Percentiles rank a stretch among this genome's conserved stretches.
These are phyloP conservation scores for Daedaleopsis sinensis DNA, from an alignment of 768 basidiomycete species.

Conservation along the genomic window DNA sequence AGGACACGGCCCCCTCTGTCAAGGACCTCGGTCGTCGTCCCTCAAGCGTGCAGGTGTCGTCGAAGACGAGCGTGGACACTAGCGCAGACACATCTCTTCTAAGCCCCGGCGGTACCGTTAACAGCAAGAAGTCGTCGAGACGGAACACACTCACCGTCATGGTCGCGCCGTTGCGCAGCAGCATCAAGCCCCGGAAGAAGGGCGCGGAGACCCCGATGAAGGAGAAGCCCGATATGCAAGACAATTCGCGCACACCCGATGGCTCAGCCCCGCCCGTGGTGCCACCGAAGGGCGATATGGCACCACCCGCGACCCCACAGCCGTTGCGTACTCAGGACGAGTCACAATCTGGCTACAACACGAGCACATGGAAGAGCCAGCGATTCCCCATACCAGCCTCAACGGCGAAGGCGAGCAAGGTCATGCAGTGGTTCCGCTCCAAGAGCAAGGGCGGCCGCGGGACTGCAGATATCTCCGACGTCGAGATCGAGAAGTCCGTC, in stretches of 20 bases:
- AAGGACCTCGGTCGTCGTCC: slow-evolving; percentile 30
- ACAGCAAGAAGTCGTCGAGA: slow-evolving; percentile 57
- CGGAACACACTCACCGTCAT: slow-evolving; percentile 88
- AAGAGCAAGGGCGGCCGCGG: slow-evolving; percentile 52
- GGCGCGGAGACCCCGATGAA: slow-evolving; percentile 32
- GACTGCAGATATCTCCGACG: slow-evolving; percentile 27
- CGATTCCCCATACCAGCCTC: slow-evolving; percentile 56
- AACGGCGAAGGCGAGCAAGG: slow-evolving; percentile 88
- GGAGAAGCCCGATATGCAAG: slow-evolving; percentile 35
- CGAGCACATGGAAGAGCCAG: slow-evolving; percentile 36
- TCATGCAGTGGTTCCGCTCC: slow-evolving; percentile 98
- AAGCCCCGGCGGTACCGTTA: slow-evolving; percentile 36
- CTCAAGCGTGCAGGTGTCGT: slow-evolving; percentile 35
- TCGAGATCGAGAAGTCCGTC: slow-evolving; percentile 28
- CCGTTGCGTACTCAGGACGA: slow-evolving; percentile 28
- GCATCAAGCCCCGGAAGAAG: slow-evolving; percentile 42
- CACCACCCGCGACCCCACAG: slow-evolving; percentile 26
- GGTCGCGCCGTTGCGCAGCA: slow-evolving; percentile 73
- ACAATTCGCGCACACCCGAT: slow-evolving; percentile 19
- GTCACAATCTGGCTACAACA: slow-evolving; percentile 27
- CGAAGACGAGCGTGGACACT: slow-evolving; percentile 23
- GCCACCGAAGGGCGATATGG: slow-evolving; percentile 22
- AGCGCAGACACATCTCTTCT: slow-evolving; percentile 35
- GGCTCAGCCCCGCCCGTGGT: slow-evolving; percentile 10
- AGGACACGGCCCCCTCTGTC: slow-evolving; percentile 27